Evolutionary conservation across 805 yeast genomes (phyloP).

Genomic region (Yamadazyma paraphyllophila): DNA sequence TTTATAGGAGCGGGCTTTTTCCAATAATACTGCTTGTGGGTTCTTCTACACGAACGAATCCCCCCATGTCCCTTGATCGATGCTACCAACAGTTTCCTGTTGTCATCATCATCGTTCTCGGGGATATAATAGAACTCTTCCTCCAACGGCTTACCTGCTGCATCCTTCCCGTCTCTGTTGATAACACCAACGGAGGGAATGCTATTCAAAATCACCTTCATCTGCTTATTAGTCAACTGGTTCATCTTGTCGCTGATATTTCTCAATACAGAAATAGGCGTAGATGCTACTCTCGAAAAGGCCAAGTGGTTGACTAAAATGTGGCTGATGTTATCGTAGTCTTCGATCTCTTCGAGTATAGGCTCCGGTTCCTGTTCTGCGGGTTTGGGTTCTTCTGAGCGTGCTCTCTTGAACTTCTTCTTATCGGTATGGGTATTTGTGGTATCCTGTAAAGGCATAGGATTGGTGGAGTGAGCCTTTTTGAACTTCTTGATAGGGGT

Average conservation of each 20-base stretch:
- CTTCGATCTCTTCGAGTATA: constrained; percentile 30
- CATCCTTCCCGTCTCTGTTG: constrained; percentile 87
- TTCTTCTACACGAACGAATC: constrained; percentile 84
- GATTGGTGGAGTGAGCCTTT: constrained; percentile 1
- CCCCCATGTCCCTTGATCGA: constrained; percentile 78
- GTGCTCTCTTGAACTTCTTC: constrained; percentile 22
- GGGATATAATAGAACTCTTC: constrained; percentile 91
- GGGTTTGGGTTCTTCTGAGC: constrained; percentile 32
- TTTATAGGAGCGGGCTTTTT: constrained; percentile 54
- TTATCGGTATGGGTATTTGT: constrained; percentile 19
- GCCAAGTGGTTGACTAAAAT: constrained; percentile 82
- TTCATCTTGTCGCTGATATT: constrained; percentile 59
- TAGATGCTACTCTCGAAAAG: constrained; percentile 81
- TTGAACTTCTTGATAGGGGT: constrained; percentile 19
- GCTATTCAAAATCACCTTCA: constrained; percentile 43
- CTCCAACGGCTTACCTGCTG: constrained; percentile 91
- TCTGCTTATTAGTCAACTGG: constrained; percentile 41
- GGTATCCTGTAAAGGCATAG: constrained; percentile 18
- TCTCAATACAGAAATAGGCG: constrained; percentile 73
- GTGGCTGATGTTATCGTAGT: constrained; percentile 49
- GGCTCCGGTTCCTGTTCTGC: constrained; percentile 8
- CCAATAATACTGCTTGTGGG: constrained; percentile 88
- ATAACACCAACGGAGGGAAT: constrained; percentile 80
- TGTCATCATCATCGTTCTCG: constrained; percentile 72
- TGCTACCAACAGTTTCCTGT: constrained; percentile 67